Evolutionary conservation across 148 eudicot species (phyloP), one percentile per base, ranked within the genome.

Genomic region (Heliamphora exappendiculata): DNA sequence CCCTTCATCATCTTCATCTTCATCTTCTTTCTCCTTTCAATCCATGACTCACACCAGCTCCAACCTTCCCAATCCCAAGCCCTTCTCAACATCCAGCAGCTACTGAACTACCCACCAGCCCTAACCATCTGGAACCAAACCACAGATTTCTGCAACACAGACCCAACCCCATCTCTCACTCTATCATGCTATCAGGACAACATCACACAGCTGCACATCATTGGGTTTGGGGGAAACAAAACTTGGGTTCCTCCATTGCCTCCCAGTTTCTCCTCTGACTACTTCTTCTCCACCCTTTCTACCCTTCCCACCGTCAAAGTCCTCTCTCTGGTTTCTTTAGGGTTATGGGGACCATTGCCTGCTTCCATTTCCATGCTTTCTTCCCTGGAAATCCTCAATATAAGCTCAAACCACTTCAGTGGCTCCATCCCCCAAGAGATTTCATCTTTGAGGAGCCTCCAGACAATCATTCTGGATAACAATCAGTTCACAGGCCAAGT

Each of bases 311-410:
- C 67, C 72, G 74, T 93, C 57, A 93, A 85, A 75, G 94, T 93
- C 33, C 76, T 93, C 2, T 87, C 94, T 73, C 79, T 93, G 75
- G 90, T 86, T 57, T 87, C 90, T 41, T 67, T 91, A 70, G 91
- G 94, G 26, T 62, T 93, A 34, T 79, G 85, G 86, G 98, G 96
- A 8, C 72, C 83, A n/a, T 64, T 93, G 58, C 97, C 98, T 79
- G 49, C 71, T 59, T 59, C 34, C 20, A 78, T 93, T 75, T 90
- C 85, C 34, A 82, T 64, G 59, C 75, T 88, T 4, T 59, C 87
- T 75, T 85, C 90, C 3, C 82, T 93, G 14, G 98, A 93, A 67
- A 90, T 93, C 44, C 60, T 93, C 0, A 89, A 93, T 75, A 78
- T 93, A 8, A 93, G 94, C 41, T 91, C 93, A 49, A 93, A 93